Conservation (phyloP, 805 yeast genomes). For the Zygoascus flipseniorum region DNA sequence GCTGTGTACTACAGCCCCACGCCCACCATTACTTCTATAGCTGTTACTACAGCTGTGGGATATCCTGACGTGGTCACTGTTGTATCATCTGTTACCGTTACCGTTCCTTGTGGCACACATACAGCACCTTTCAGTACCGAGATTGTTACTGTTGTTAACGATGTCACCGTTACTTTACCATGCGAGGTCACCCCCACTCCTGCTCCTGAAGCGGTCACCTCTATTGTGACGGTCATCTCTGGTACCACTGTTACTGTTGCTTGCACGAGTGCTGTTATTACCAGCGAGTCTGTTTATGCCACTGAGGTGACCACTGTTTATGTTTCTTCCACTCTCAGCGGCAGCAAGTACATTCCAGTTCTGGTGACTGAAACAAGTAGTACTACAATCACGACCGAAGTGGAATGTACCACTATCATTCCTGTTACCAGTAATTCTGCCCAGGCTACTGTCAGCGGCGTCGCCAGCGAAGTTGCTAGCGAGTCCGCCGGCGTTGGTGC, state of each 20-base stretch:
- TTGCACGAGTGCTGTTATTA: not conserved
- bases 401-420: slow-evolving; percentile 11
- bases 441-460: slow-evolving; percentile 4
- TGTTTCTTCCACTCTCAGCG: slow-evolving; percentile 7
- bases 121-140: not conserved
- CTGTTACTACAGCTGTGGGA: not conserved
- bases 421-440: slow-evolving; percentile 12
- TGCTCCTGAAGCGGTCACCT: slow-evolving; percentile 10
- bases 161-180: slow-evolving; percentile 4
- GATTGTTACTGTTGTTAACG: not conserved
- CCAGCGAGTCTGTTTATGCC: not conserved
- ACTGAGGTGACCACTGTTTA: slow-evolving; percentile 5
- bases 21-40: not conserved
- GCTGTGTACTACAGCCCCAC: not conserved
- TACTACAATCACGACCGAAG: slow-evolving; percentile 7
- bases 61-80: slow-evolving; percentile 2
- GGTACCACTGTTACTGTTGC: slow-evolving; percentile 5
- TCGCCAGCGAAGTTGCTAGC: slow-evolving; percentile 1
- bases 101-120: slow-evolving; percentile 11
- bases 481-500: not conserved
- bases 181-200: slow-evolving; percentile 1
- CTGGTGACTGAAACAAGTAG: slow-evolving; percentile 8
- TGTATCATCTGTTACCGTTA: slow-evolving; percentile 9
- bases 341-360: slow-evolving; percentile 6
- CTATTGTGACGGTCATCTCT: slow-evolving; percentile 2